These are phyloP conservation scores for Amanita polypyramis DNA, from an alignment of 768 basidiomycete genomes.

Conservation along the genomic window DNA sequence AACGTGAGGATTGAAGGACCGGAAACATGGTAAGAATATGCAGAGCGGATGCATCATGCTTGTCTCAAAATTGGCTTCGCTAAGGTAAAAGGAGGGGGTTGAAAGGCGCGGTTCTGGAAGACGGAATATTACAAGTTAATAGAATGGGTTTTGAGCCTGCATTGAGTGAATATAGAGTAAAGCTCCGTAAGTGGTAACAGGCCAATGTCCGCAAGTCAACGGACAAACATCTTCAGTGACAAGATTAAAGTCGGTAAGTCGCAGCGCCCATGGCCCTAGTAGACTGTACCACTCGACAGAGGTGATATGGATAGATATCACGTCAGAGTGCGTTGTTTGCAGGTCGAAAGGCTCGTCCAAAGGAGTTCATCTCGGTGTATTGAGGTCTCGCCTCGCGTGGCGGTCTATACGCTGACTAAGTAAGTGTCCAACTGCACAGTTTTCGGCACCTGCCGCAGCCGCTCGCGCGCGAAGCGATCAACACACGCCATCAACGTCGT, in stretches of 20 bases:
- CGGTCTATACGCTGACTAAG: too few relatives aligned
- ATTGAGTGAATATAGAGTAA: slow-evolving; percentile 22
- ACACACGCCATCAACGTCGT: slow-evolving; percentile 40
- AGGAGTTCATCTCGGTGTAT: slow-evolving; percentile 40
- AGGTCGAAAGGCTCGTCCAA: slow-evolving; percentile 46
- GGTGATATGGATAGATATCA: slow-evolving; percentile 48
- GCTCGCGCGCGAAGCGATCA: slow-evolving; percentile 25
- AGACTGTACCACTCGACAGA: slow-evolving; percentile 45
- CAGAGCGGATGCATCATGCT: slow-evolving; percentile 33
- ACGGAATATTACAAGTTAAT: slow-evolving; percentile 40
- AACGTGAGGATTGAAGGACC: slow-evolving; percentile 48
- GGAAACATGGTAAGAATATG: slow-evolving; percentile 50
- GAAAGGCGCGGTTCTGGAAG: slow-evolving; percentile 38
- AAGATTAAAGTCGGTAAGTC: slow-evolving; percentile 16
- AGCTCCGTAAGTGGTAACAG: slow-evolving; percentile 11
- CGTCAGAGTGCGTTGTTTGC: slow-evolving; percentile 33
- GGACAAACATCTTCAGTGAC: slow-evolving; percentile 24
- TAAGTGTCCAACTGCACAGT: slow-evolving; percentile 40
- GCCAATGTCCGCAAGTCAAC: slow-evolving; percentile 23
- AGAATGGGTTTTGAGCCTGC: slow-evolving; percentile 17
- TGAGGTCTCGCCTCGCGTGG: slow-evolving; percentile 31
- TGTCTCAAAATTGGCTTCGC: slow-evolving; percentile 31
- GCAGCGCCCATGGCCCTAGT: slow-evolving; percentile 29
- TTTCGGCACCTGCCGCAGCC: slow-evolving; percentile 31
- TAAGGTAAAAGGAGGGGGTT: slow-evolving; percentile 44